These are phyloP conservation scores for thale cress (Arabidopsis thaliana) DNA, from an alignment of 345 rosid genomes.

Conservation along the genomic window TAIR10.1 NC_003075.7:12491001-12491500, in stretches of 20 bases:
- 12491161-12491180: neutral
- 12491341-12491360: constrained; percentile 39
- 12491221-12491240: neutral
- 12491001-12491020: constrained; percentile 84
- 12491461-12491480: neutral
- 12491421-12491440: neutral
- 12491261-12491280: constrained; percentile 27
- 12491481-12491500: neutral
- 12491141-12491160: neutral
- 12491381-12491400: constrained; percentile 1
- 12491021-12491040: constrained; percentile 90
- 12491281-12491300: constrained; percentile 13
- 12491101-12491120: neutral
- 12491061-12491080: constrained; percentile 26
- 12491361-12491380: constrained; percentile 12
- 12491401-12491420: neutral
- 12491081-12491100: neutral
- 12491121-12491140: neutral
- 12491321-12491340: constrained; percentile 1
- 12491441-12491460: neutral
- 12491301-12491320: neutral
- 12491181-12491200: neutral
- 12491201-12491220: neutral
- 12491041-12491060: constrained; percentile 49
- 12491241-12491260: neutral